Percentiles rank a stretch among this genome's conserved stretches.
phyloP scores from a whole-genome alignment of 2,329 filamentous ascomycete species.

The Scedosporium boydii region DNA sequence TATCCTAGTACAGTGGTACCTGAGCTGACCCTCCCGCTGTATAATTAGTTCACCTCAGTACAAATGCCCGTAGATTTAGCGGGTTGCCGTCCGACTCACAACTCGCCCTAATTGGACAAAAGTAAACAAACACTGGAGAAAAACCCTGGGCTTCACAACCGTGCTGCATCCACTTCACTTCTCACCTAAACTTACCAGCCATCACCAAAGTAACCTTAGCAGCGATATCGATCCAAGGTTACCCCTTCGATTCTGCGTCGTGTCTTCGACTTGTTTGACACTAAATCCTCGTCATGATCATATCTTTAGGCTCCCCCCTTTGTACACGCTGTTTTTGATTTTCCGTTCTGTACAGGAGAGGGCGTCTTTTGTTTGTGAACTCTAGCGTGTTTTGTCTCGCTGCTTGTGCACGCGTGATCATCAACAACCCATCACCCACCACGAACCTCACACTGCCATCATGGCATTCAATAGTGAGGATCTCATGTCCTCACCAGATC shows the following conservation, averaged over 20 bases:
- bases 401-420: neutral
- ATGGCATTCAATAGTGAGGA: slow-evolving; percentile 29
- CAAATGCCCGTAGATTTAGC: neutral
- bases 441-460: neutral
- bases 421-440: neutral
- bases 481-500: slow-evolving; percentile 41
- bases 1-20: neutral
- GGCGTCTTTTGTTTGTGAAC: neutral
- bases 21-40: neutral
- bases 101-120: slow-evolving; percentile 1
- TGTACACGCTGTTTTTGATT: neutral
- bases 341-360: neutral
- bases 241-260: neutral
- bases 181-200: neutral
- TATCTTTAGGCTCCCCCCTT: neutral
- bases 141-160: neutral
- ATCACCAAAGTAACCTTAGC: neutral
- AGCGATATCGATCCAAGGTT: neutral
- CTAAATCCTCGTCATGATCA: neutral
- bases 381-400: neutral
- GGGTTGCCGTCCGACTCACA: neutral
- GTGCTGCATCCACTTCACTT: slow-evolving; percentile 1
- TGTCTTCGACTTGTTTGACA: neutral
- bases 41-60: too few species aligned
- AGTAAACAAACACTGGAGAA: slow-evolving; percentile 9